These are phyloP conservation scores for Cymbopogon flexuosus DNA, from an alignment of 202 grass and related monocot species.

Conservation along the genomic window DNA sequence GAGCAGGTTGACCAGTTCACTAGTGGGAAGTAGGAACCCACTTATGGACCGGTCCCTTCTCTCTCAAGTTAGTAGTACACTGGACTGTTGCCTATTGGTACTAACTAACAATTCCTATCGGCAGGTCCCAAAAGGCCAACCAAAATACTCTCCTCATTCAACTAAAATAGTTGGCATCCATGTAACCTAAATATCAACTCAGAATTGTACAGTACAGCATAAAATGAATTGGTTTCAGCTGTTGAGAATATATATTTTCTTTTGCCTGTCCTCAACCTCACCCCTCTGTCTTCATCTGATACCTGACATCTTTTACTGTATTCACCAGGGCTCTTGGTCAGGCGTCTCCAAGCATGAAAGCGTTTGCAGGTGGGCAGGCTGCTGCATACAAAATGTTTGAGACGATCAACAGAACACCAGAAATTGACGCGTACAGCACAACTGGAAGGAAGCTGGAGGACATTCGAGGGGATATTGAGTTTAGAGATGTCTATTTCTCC, in stretches of 20 bases:
- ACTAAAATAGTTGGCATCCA: slow-evolving; percentile 8
- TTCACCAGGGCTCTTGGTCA: slow-evolving; percentile 73
- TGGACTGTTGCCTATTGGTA: slow-evolving; percentile 7
- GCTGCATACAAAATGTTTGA: slow-evolving; percentile 94
- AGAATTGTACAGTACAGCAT: background rate
- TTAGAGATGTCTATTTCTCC: slow-evolving; percentile 67
- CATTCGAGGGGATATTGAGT: slow-evolving; percentile 76
- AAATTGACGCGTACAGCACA: slow-evolving; percentile 59
- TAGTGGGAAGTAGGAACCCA: slow-evolving; percentile 2
- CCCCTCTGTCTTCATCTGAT: background rate
- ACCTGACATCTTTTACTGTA: slow-evolving; percentile 4
- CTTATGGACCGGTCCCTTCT: slow-evolving; percentile 23
- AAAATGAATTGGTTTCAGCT: background rate
- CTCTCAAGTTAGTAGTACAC: slow-evolving; percentile 28
- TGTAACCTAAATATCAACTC: background rate
- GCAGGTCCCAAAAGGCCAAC: slow-evolving; percentile 14
- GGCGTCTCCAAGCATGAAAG: slow-evolving; percentile 73
- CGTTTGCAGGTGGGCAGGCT: slow-evolving; percentile 80
- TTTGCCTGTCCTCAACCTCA: background rate
- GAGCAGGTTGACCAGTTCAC: slow-evolving; percentile 21
- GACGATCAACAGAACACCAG: slow-evolving; percentile 76
- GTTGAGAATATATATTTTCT: background rate
- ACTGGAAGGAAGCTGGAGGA: slow-evolving; percentile 65
- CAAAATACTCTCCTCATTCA: background rate
- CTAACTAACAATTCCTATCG: slow-evolving; percentile 29